Conservation (phyloP, 257 asterid genomes). For the Solanum chmielewskii region DNA sequence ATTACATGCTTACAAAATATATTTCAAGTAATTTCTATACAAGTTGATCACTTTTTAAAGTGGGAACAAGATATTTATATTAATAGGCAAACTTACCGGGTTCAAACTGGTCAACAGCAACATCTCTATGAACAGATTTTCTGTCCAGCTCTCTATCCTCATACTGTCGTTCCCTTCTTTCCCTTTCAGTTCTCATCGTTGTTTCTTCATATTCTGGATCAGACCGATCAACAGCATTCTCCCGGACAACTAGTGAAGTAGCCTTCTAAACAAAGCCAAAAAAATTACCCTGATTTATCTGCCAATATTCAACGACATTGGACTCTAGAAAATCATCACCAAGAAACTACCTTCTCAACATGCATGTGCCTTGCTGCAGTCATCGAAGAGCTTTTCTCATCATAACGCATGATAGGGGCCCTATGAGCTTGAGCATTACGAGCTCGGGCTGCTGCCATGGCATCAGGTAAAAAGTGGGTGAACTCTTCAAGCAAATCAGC, state of each 20-base stretch:
- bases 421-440: slow-evolving; percentile 36
- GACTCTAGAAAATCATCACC: slow-evolving; percentile 4
- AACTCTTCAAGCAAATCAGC: slow-evolving; percentile 90
- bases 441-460: slow-evolving; percentile 39
- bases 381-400: slow-evolving; percentile 52
- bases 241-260: slow-evolving; percentile 34
- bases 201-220: slow-evolving; percentile 24
- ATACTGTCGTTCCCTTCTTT: slow-evolving; percentile 37
- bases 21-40: neutral
- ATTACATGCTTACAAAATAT: neutral
- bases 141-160: slow-evolving; percentile 30
- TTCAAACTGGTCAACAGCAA: slow-evolving; percentile 35
- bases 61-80: neutral
- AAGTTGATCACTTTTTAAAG: neutral
- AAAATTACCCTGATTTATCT: slow-evolving; percentile 1
- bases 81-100: slow-evolving; percentile 36
- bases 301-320: neutral
- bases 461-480: slow-evolving; percentile 80
- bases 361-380: slow-evolving; percentile 24
- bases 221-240: slow-evolving; percentile 23
- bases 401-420: slow-evolving; percentile 31
- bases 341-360: slow-evolving; percentile 52
- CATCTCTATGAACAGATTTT: slow-evolving; percentile 38
- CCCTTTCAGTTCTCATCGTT: slow-evolving; percentile 16
- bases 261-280: slow-evolving; percentile 38